A percentile compares a stretch with the other conserved stretches of the same genome.
Evolutionary conservation across 208 protist species (phyloP).

Genomic region (Crithidia bombi): DNA sequence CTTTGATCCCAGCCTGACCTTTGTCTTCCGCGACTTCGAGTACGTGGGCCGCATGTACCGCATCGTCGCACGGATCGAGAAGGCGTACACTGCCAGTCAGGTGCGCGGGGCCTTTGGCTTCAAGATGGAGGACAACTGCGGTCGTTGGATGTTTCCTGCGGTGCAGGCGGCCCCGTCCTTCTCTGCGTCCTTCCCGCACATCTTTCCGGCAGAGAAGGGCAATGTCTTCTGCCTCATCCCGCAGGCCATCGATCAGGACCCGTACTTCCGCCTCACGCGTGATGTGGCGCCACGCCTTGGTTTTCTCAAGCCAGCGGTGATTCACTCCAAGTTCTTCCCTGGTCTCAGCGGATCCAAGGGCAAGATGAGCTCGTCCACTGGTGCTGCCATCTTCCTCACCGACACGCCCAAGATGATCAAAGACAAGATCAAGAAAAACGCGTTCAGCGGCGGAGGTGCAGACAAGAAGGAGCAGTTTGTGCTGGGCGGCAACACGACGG

Average conservation of each 20-base stretch:
- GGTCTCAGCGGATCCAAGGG: constrained; percentile 95
- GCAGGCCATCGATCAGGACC: constrained; percentile 98
- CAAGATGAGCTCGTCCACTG: constrained; percentile 98
- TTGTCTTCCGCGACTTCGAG: constrained; percentile 99
- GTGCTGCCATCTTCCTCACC: constrained; percentile 96
- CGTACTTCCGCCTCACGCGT: constrained; percentile 99
- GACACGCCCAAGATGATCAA: constrained; percentile 96
- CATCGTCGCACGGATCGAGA: constrained; percentile 96
- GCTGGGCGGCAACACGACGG: constrained; percentile 93
- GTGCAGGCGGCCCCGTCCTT: constrained; percentile 99
- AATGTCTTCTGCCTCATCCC: constrained; percentile 99
- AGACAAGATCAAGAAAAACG: constrained; percentile 97
- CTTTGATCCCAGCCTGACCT: constrained; percentile 99
- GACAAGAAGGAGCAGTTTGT: constrained; percentile 97
- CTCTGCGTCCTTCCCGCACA: constrained; percentile 96
- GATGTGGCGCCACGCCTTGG: constrained; percentile 97
- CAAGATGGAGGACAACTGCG: constrained; percentile 95
- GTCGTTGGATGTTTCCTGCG: constrained; percentile 97
- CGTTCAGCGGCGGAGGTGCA: constrained; percentile 98
- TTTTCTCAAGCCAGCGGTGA: constrained; percentile 96
- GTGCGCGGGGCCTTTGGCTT: constrained; percentile 97
- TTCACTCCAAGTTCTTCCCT: constrained; percentile 99
- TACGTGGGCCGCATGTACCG: constrained; percentile 97
- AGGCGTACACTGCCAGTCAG: constrained; percentile 94
- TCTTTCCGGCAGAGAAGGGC: constrained; percentile 90